These are phyloP conservation scores for Macroventuria anomochaeta DNA, from an alignment of 2,329 filamentous ascomycete species.

Conservation along the genomic window DNA sequence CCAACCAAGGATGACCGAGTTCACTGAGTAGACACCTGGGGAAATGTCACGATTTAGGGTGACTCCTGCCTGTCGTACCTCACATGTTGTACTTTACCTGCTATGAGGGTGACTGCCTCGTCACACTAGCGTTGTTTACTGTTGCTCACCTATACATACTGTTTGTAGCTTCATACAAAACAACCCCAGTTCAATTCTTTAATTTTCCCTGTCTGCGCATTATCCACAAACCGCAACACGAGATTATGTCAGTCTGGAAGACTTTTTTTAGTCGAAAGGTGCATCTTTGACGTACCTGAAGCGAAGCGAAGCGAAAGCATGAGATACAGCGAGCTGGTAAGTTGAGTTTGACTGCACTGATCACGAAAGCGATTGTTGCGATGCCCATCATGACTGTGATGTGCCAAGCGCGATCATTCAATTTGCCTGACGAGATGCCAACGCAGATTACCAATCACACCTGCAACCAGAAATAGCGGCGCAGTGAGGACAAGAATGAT, in stretches of 20 bases:
- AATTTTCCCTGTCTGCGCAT: too few relatives aligned
- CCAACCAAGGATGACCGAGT: constrained; percentile 50
- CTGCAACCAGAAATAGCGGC: constrained; percentile 32
- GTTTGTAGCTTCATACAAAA: too few relatives aligned
- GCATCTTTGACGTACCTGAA: constrained; percentile 16
- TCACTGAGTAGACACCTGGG: constrained; percentile 31
- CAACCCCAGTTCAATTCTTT: too few relatives aligned
- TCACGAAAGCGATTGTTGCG: constrained; percentile 48
- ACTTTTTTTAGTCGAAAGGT: not conserved
- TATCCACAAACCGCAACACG: too few relatives aligned
- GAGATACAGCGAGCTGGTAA: constrained; percentile 40
- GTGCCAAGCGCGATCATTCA: constrained; percentile 52
- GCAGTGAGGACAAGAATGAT: constrained; percentile 59
- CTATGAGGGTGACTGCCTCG: too few relatives aligned
- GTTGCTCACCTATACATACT: too few relatives aligned
- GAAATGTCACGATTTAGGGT: too few relatives aligned
- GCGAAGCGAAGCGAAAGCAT: constrained; percentile 40
- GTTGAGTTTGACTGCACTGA: constrained; percentile 48
- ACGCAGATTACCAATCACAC: constrained; percentile 38
- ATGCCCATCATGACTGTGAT: constrained; percentile 47
- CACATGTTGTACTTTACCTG: too few relatives aligned
- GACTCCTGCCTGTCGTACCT: too few relatives aligned
- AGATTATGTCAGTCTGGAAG: not conserved
- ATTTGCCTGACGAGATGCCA: constrained; percentile 46
- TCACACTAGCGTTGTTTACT: too few relatives aligned